These are phyloP conservation scores for Paraconiothyrium sp. DNA, from an alignment of 2,329 filamentous ascomycete genomes.

Conservation along the genomic window DNA sequence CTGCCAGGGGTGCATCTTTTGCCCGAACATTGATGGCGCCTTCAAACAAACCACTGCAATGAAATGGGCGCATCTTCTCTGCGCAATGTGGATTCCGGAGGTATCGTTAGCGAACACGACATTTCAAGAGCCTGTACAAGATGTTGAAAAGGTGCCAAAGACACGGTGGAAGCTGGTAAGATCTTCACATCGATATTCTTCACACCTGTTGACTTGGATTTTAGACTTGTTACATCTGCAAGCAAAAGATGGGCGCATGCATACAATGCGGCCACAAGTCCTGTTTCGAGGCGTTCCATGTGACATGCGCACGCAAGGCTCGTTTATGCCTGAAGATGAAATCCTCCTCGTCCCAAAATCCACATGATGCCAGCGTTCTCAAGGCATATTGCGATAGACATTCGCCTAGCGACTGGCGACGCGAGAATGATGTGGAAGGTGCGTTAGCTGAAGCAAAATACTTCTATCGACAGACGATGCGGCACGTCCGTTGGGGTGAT, in stretches of 20 bases:
- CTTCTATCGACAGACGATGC: conserved; percentile 91
- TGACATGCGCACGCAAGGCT: conserved; percentile 90
- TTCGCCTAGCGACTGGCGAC: conserved; percentile 86
- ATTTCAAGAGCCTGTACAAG: conserved; percentile 98
- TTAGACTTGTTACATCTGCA: conserved; percentile 89
- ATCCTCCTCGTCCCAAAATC: conserved; percentile 79
- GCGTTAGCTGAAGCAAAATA: conserved; percentile 85
- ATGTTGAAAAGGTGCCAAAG: conserved; percentile 96
- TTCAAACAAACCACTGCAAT: conserved; percentile 98
- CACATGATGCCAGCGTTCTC: conserved; percentile 81
- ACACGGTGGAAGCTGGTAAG: conserved; percentile 83
- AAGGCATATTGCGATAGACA: conserved; percentile 98
- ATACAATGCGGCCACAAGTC: conserved; percentile 98
- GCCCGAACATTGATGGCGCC: conserved; percentile 94
- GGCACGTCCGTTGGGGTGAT: conserved; percentile 89
- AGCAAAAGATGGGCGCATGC: conserved; percentile 96
- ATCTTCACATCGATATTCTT: neutral
- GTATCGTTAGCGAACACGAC: conserved; percentile 94
- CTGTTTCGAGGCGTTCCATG: conserved; percentile 96
- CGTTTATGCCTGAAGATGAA: conserved; percentile 97
- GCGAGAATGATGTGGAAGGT: conserved; percentile 82
- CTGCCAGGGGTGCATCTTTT: conserved; percentile 80
- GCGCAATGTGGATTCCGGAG: conserved; percentile 98
- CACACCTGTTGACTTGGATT: conserved; percentile 24
- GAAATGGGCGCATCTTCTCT: conserved; percentile 96